Percentiles rank a stretch among this genome's conserved stretches.
Evolutionary conservation across 805 yeast species (phyloP).

Genomic region (Yamadazyma tumulicola): DNA sequence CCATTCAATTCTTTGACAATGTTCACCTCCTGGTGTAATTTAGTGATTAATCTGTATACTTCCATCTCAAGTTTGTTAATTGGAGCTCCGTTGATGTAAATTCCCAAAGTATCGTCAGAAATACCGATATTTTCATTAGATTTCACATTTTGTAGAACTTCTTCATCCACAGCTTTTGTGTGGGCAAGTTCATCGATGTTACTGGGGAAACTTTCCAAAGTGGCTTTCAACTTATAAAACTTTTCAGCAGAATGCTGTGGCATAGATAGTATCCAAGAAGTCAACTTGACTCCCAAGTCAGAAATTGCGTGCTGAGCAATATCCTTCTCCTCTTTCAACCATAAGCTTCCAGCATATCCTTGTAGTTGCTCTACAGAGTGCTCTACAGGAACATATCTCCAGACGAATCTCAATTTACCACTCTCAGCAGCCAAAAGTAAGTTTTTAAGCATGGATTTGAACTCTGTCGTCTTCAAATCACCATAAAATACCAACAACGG

Average conservation of each 20-base stretch:
- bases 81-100: conserved; percentile 71
- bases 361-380: conserved; percentile 28
- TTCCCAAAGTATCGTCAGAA: conserved; percentile 39
- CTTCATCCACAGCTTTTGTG: not conserved
- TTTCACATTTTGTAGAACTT: conserved; percentile 12
- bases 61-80: conserved; percentile 45
- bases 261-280: conserved; percentile 33
- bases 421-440: conserved; percentile 55
- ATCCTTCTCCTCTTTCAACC: conserved; percentile 38
- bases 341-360: conserved; percentile 68
- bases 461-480: conserved; percentile 46
- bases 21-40: conserved; percentile 23
- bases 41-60: conserved; percentile 41
- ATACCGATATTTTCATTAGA: conserved; percentile 27
- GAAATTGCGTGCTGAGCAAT: conserved; percentile 16
- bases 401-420: conserved; percentile 68
- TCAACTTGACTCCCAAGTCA: conserved; percentile 38
- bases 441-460: conserved; percentile 55
- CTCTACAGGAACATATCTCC: conserved; percentile 61
- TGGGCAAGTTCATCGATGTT: conserved; percentile 1
- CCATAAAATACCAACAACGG: conserved; percentile 71
- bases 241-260: conserved; percentile 15
- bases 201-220: conserved; percentile 55
- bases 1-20: conserved; percentile 20
- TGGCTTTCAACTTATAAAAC: conserved; percentile 32